Conservation (phyloP, 371 early-diverging fungal species). For the Umbelopsis sp. region DNA sequence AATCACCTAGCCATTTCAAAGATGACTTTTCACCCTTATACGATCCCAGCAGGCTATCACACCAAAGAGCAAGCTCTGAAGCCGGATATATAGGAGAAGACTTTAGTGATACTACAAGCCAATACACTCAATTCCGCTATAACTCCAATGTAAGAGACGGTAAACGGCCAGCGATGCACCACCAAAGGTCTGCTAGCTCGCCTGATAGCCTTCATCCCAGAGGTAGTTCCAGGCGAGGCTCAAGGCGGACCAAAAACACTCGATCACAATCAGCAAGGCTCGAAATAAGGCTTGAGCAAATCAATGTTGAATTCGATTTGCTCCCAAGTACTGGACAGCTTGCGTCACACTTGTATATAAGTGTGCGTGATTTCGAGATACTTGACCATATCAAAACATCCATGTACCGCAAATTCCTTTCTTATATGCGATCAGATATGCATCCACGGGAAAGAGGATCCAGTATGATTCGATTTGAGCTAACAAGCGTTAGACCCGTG, state of each 20-base stretch:
- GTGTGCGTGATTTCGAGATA: conserved; percentile 72
- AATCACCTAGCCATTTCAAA: neutral
- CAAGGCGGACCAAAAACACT: conserved; percentile 22
- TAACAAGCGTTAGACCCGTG: conserved; percentile 66
- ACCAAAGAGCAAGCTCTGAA: neutral
- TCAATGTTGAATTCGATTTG: conserved; percentile 62
- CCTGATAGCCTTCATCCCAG: conserved; percentile 14
- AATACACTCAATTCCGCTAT: conserved; percentile 28
- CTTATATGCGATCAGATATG: conserved; percentile 63
- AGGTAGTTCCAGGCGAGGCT: neutral
- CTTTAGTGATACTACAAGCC: conserved; percentile 41
- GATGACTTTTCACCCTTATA: conserved; percentile 26
- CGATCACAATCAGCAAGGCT: conserved; percentile 49
- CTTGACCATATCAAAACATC: conserved; percentile 80
- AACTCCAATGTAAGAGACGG: conserved; percentile 23
- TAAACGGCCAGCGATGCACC: conserved; percentile 21
- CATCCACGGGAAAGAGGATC: conserved; percentile 65
- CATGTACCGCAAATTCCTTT: conserved; percentile 76
- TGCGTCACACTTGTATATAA: conserved; percentile 53
- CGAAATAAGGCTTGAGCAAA: conserved; percentile 57
- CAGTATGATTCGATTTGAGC: conserved; percentile 68
- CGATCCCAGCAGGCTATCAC: conserved; percentile 28
- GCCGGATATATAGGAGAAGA: conserved; percentile 33
- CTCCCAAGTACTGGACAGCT: conserved; percentile 52
- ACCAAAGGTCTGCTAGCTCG: conserved; percentile 3